Evolutionary conservation across 2,329 filamentous ascomycete species (phyloP).

Genomic region (Arthrobotrys musiformis): DNA sequence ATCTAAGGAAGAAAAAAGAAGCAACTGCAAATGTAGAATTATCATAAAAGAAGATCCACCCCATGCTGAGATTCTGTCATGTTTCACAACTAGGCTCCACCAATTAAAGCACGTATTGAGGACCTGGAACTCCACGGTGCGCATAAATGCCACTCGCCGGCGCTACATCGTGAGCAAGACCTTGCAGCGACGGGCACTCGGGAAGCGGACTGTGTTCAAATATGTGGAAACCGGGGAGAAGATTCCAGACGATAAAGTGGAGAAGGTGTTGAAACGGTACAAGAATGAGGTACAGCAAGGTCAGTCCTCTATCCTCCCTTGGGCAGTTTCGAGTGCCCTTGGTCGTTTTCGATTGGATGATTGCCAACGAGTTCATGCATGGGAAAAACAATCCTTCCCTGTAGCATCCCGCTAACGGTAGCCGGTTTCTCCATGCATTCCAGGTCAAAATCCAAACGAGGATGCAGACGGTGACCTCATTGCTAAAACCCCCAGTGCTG

Average conservation of each 20-base stretch:
- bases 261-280: slow-evolving; percentile 48
- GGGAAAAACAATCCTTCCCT: background rate
- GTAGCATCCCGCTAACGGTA: slow-evolving; percentile 1
- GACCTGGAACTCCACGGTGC: slow-evolving; percentile 48
- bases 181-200: slow-evolving; percentile 37
- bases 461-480: slow-evolving; percentile 22
- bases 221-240: slow-evolving; percentile 43
- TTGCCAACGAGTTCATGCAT: slow-evolving; percentile 3
- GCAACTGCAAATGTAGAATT: slow-evolving; percentile 7
- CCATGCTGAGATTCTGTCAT: slow-evolving; percentile 25
- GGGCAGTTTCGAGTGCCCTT: background rate
- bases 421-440: background rate
- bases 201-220: slow-evolving; percentile 49
- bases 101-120: slow-evolving; percentile 54
- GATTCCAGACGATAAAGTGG: slow-evolving; percentile 49
- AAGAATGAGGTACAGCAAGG: slow-evolving; percentile 44
- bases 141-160: slow-evolving; percentile 48
- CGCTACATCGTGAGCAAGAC: slow-evolving; percentile 51
- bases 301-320: slow-evolving; percentile 18
- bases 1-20: background rate
- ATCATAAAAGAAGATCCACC: background rate
- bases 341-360: background rate
- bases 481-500: slow-evolving; percentile 41
- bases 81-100: slow-evolving; percentile 32
- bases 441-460: background rate